These are phyloP conservation scores for Pueraria montana DNA, from an alignment of 306 rosid genomes.

Conservation along the genomic window DNA sequence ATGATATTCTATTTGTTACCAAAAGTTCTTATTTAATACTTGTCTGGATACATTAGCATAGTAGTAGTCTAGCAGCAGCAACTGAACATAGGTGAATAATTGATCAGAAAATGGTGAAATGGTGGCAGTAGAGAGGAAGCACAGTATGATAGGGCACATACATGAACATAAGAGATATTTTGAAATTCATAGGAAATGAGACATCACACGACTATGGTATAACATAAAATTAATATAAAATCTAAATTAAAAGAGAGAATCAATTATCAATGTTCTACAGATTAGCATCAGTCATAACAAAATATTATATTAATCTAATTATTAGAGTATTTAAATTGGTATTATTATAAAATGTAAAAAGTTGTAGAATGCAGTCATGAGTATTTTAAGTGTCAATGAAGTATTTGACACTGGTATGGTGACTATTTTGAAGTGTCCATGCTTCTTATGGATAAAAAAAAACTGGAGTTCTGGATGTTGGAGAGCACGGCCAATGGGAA, in stretches of 20 bases:
- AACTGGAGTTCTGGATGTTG: neutral
- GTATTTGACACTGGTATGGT: neutral
- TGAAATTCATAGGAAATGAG: too few species aligned
- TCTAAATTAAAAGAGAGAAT: too few species aligned
- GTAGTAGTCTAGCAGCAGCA: constrained; percentile 4
- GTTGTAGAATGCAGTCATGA: neutral
- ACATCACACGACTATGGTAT: too few species aligned
- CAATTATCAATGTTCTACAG: too few species aligned
- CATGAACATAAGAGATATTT: too few species aligned
- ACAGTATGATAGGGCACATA: too few species aligned
- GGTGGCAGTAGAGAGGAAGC: too few species aligned
- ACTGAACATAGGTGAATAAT: neutral
- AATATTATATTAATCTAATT: neutral
- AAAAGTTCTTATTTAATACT: neutral
- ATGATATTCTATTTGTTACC: constrained; percentile 1
- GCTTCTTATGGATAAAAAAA: neutral
- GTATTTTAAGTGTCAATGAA: neutral
- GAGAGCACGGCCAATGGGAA: neutral
- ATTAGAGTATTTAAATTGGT: neutral
- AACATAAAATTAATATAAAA: too few species aligned
- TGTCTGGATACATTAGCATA: neutral
- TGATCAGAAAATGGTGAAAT: too few species aligned
- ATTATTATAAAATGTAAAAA: neutral
- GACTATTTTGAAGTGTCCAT: neutral
- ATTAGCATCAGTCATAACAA: neutral